These are phyloP conservation scores for Penicillium sp. DNA, from an alignment of 2,329 filamentous ascomycete species.

Conservation along the genomic window DNA sequence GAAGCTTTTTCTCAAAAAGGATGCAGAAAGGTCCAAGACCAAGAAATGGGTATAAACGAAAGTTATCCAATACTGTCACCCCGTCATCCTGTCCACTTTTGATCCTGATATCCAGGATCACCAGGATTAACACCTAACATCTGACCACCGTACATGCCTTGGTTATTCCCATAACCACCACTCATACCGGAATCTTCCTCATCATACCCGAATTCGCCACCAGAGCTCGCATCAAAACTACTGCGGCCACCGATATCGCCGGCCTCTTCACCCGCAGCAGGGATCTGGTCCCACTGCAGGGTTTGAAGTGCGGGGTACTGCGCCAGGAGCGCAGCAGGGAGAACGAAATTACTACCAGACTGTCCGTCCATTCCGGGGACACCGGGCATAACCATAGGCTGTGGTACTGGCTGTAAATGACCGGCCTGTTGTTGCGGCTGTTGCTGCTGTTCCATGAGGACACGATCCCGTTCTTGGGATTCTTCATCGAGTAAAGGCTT, in stretches of 20 bases:
- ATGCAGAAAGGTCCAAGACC: not conserved
- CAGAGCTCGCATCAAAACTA: constrained; percentile 52
- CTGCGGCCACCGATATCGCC: constrained; percentile 68
- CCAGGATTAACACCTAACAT: constrained; percentile 36
- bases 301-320: constrained; percentile 94
- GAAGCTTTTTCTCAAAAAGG: constrained; percentile 12
- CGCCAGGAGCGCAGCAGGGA: constrained; percentile 85
- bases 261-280: constrained; percentile 60
- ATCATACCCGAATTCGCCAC: constrained; percentile 49
- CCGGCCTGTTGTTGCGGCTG: constrained; percentile 62
- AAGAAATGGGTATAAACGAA: constrained; percentile 3
- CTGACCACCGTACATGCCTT: constrained; percentile 36
- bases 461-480: constrained; percentile 76
- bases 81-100: constrained; percentile 34
- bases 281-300: constrained; percentile 83
- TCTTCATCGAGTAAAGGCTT: constrained; percentile 97
- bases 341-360: constrained; percentile 64
- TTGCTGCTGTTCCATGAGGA: constrained; percentile 74
- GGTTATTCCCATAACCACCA: constrained; percentile 38
- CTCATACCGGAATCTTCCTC: constrained; percentile 47
- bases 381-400: constrained; percentile 65
- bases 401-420: constrained; percentile 61
- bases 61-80: not conserved
- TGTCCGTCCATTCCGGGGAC: constrained; percentile 64
- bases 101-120: constrained; percentile 30